A percentile compares a stretch with the other conserved stretches of the same genome.
Evolutionary conservation across 305 asterid genomes (phyloP).

Genomic region (Fraxinus sp.): DNA sequence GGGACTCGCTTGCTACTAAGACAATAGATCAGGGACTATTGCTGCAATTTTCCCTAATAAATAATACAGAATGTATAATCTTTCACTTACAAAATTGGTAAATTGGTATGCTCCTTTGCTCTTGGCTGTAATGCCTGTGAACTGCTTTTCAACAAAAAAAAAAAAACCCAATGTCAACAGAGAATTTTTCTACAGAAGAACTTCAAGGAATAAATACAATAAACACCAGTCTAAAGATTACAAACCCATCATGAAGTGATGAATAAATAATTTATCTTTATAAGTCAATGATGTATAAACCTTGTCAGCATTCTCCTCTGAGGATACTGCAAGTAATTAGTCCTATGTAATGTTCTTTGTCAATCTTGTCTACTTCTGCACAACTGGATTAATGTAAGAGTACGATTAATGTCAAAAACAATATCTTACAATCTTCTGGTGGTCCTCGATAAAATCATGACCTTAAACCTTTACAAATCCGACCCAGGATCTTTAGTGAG

Average conservation of each 20-base stretch:
- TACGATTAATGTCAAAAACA: background rate
- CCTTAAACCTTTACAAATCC: background rate
- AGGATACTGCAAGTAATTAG: background rate
- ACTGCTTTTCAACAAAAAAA: background rate
- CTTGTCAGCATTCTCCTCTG: background rate
- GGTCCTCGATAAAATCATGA: conserved; percentile 2
- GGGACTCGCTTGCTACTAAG: background rate
- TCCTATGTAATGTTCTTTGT: background rate
- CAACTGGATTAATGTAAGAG: background rate
- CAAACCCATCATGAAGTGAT: background rate
- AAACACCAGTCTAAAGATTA: background rate
- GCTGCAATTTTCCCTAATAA: background rate
- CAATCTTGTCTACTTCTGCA: background rate
- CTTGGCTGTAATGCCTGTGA: background rate
- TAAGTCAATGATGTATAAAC: background rate
- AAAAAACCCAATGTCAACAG: background rate
- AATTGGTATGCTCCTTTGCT: background rate
- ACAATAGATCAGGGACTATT: background rate
- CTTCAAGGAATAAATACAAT: background rate
- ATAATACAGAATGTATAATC: background rate
- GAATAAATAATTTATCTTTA: background rate
- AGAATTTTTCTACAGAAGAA: background rate
- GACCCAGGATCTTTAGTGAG: background rate
- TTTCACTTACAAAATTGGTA: background rate
- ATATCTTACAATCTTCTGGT: background rate